Evolutionary conservation across 164 flowering plant genomes (phyloP), one percentile per base, ranked within the genome.

Genomic region (Dillenia turbinata): DNA sequence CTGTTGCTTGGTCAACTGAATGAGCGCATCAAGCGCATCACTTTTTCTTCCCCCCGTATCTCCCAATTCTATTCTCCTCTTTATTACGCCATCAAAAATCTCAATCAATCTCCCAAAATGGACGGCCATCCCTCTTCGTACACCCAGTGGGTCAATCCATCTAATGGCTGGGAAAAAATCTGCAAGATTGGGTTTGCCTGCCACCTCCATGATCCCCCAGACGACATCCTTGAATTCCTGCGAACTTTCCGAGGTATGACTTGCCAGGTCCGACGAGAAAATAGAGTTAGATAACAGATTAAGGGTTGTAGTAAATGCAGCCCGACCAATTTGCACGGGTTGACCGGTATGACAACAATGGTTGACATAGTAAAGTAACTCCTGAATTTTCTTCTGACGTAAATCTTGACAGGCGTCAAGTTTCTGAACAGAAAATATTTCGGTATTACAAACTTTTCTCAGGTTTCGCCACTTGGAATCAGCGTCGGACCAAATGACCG

Each of bases 251-350:
- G 75, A 70, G 17, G n/a, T 43, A 9, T 47, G 57, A 19, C 65
- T 62, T 1, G 66, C 66, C 59, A 71, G 9, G 45, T 73, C 73
- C 9, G 48, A 9, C 0, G 77, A 71, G 26, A 70, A 71, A 7
- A 77, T 12, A 0, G 71, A 62, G 66, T 65, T 62, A 0, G 77
- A 73, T 3, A 77, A 9, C 57, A 61, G 15, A 51, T 68, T 74
- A 5, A 77, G 57, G 1, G 50, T 24, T 9, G 67, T 60, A 11
- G 19, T 46, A 47, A 72, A 65, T 5, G 62, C 70, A 1, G 26
- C 58, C 10, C 22, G 13, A 4, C 80, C 68, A 13, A 77, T 50
- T 44, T 70, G 54, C 10, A 72, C 69, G 1, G 65, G 56, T 7
- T 44, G 22, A 1, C 74, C 69, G 0, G 40, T 33, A 8, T 8